Evolutionary conservation across 2,329 filamentous ascomycete species (phyloP).

Genomic region (Alternaria postmessia): DNA sequence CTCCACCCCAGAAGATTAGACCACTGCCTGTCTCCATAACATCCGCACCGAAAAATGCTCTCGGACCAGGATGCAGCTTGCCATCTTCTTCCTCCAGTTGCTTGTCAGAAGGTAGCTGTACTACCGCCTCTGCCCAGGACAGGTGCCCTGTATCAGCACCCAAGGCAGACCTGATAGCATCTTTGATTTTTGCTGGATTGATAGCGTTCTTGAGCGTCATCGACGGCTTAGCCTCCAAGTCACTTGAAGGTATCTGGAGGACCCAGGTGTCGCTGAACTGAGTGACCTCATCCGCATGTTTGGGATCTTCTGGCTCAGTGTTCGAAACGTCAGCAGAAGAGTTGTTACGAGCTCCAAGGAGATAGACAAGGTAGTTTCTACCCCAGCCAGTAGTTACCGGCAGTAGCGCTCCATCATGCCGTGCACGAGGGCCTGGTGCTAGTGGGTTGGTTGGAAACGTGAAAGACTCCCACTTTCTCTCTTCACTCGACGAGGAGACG

Average conservation of each 20-base stretch:
- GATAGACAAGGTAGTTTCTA: slow-evolving; percentile 55
- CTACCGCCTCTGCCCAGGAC: slow-evolving; percentile 54
- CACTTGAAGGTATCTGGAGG: slow-evolving; percentile 53
- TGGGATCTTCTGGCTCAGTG: slow-evolving; percentile 12
- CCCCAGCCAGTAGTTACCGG: slow-evolving; percentile 56
- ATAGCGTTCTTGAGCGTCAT: slow-evolving; percentile 40
- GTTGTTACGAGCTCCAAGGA: slow-evolving; percentile 47
- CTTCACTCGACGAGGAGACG: slow-evolving; percentile 26
- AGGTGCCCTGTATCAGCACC: slow-evolving; percentile 53
- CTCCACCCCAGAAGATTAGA: slow-evolving; percentile 55
- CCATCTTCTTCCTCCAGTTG: slow-evolving; percentile 46
- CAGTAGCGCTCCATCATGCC: slow-evolving; percentile 50
- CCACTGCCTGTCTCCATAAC: slow-evolving; percentile 46
- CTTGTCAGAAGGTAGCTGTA: slow-evolving; percentile 46
- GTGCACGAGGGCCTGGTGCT: slow-evolving; percentile 52
- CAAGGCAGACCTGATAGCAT: slow-evolving; percentile 52
- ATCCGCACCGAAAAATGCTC: slow-evolving; percentile 54
- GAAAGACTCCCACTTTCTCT: slow-evolving; percentile 50
- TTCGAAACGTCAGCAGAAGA: neutral
- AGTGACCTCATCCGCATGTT: slow-evolving; percentile 24
- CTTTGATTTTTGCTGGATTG: slow-evolving; percentile 56
- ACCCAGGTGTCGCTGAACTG: slow-evolving; percentile 56
- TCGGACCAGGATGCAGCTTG: slow-evolving; percentile 56
- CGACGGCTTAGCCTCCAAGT: slow-evolving; percentile 34
- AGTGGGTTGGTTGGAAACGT: slow-evolving; percentile 55